Percentiles rank a stretch among this genome's conserved stretches.
phyloP scores from a whole-genome alignment of 768 basidiomycete species.

The Russula dissimulans region DNA sequence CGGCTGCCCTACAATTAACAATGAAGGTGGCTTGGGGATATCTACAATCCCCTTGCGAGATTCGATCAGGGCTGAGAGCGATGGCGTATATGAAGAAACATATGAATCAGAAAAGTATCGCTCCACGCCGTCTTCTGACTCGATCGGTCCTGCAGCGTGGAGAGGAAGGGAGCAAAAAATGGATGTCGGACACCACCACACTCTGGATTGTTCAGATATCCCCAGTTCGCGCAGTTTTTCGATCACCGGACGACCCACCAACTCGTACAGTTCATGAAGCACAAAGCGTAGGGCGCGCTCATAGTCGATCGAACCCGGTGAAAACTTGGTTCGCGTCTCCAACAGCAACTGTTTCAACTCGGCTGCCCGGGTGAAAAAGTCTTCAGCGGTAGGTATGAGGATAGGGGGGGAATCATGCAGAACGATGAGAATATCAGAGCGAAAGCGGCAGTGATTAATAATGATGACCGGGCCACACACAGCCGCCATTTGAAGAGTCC shows the following conservation, averaged over 20 bases:
- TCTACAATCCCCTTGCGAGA: background rate
- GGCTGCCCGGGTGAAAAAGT: background rate
- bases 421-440: constrained; percentile 13
- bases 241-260: constrained; percentile 2
- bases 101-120: too few relatives aligned
- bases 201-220: constrained; percentile 5
- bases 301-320: background rate
- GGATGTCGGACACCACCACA: constrained; percentile 19
- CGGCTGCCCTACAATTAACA: background rate
- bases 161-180: constrained; percentile 13
- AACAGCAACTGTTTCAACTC: background rate
- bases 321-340: background rate
- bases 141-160: constrained; percentile 11
- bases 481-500: background rate
- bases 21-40: background rate
- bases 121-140: too few relatives aligned
- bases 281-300: background rate
- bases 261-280: constrained; percentile 5
- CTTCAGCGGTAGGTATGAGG: constrained; percentile 1
- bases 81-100: constrained; percentile 10
- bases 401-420: background rate
- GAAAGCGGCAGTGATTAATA: constrained; percentile 2
- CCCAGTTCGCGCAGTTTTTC: background rate
- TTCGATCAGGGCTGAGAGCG: constrained; percentile 10
- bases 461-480: constrained; percentile 5